phyloP scores from a whole-genome alignment of 2,329 filamentous ascomycete species.

The Phoma sp. region DNA sequence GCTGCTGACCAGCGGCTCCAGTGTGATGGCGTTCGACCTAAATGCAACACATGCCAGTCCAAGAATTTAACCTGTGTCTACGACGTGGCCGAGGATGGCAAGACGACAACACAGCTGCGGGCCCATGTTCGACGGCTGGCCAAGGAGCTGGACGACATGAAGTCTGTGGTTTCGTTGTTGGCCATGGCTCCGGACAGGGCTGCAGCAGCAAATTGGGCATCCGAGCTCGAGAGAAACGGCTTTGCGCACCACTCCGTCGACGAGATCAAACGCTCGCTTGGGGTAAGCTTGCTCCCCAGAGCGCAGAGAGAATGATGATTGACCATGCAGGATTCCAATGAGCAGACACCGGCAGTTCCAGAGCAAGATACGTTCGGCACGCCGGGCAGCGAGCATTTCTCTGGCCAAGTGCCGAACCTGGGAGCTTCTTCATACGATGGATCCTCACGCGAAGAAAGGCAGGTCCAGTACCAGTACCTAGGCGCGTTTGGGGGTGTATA shows the following conservation, averaged over 20 bases:
- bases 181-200: conserved; percentile 44
- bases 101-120: conserved; percentile 47
- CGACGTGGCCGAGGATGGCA: conserved; percentile 49
- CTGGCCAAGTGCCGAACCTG: conserved; percentile 28
- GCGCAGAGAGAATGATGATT: conserved; percentile 8
- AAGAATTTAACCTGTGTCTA: conserved; percentile 48
- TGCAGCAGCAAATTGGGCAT: conserved; percentile 45
- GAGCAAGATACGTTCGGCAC: conserved; percentile 38
- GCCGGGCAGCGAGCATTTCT: conserved; percentile 35
- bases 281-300: conserved; percentile 24
- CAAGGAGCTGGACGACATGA: conserved; percentile 49
- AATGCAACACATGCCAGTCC: conserved; percentile 49
- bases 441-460: conserved; percentile 45
- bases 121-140: conserved; percentile 47
- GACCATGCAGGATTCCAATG: conserved; percentile 32
- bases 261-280: conserved; percentile 47
- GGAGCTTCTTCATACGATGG: conserved; percentile 41
- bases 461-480: conserved; percentile 14
- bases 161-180: conserved; percentile 45
- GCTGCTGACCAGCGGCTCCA: conserved; percentile 23
- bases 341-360: conserved; percentile 25
- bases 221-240: conserved; percentile 47
- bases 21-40: conserved; percentile 48
- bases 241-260: conserved; percentile 48
- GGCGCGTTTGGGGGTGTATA: conserved; percentile 4